These are phyloP conservation scores for Stygiomarasmius scandens DNA, from an alignment of 1,284 basidiomycete genomes.

Conservation along the genomic window DNA sequence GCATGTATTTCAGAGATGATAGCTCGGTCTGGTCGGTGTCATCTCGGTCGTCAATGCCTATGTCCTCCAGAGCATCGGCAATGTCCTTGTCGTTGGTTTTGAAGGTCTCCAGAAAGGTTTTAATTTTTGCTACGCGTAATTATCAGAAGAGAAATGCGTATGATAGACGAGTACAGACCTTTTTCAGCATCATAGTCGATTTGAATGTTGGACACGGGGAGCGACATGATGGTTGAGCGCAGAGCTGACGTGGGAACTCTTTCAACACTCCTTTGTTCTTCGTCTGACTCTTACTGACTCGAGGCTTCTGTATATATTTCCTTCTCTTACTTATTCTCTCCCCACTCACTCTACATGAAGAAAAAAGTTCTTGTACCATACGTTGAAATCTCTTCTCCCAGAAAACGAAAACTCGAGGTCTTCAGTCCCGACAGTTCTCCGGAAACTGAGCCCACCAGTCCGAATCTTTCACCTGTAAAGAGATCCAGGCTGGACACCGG, in stretches of 20 bases:
- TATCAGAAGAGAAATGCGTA: constrained; percentile 20
- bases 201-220: background rate
- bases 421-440: too few relatives aligned
- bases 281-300: too few relatives aligned
- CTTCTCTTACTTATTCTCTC: background rate
- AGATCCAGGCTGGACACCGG: too few relatives aligned
- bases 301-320: too few relatives aligned
- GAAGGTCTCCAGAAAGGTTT: constrained; percentile 69
- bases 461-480: too few relatives aligned
- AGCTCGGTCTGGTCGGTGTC: constrained; percentile 43
- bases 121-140: constrained; percentile 63
- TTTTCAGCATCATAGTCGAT: constrained; percentile 42
- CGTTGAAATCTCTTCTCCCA: too few relatives aligned
- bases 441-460: too few relatives aligned
- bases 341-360: constrained; percentile 14
- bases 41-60: constrained; percentile 64
- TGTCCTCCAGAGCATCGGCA: constrained; percentile 67
- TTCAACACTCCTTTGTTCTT: background rate
- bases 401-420: too few relatives aligned
- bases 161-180: background rate
- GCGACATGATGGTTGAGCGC: constrained; percentile 4
- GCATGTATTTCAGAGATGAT: constrained; percentile 80
- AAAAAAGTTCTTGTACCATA: constrained; percentile 7
- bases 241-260: background rate
- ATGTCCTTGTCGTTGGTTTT: constrained; percentile 70